Evolutionary conservation across 305 asterid species (phyloP).

Genomic region (Fraxinus sp.): DNA sequence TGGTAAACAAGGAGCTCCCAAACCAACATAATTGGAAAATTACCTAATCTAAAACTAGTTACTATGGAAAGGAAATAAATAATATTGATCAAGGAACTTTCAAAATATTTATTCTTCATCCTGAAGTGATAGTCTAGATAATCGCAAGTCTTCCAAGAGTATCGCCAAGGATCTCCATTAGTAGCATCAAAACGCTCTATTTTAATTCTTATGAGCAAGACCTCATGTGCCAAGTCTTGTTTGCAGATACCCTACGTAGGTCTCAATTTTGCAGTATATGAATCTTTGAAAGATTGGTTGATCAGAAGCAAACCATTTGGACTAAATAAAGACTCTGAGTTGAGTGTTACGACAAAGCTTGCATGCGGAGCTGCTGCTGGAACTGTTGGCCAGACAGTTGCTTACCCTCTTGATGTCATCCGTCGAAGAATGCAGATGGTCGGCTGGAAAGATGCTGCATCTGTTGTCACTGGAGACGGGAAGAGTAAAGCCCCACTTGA

Average conservation of each 20-base stretch:
- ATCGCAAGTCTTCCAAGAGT: not conserved
- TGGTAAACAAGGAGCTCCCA: not conserved
- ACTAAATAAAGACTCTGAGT: conserved; percentile 66
- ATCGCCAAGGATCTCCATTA: not conserved
- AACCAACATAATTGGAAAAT: not conserved
- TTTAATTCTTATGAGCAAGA: not conserved
- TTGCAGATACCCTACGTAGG: conserved; percentile 92
- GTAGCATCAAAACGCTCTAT: not conserved
- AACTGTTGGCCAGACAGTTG: conserved; percentile 91
- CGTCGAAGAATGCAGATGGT: conserved; percentile 98
- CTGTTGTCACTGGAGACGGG: conserved; percentile 75
- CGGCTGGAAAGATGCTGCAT: conserved; percentile 87
- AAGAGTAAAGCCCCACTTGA: conserved; percentile 59
- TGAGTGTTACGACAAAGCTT: conserved; percentile 78
- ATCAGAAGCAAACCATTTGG: conserved; percentile 56
- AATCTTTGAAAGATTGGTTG: conserved; percentile 88
- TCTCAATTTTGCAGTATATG: conserved; percentile 89
- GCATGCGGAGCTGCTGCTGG: conserved; percentile 95
- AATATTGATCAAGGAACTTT: not conserved
- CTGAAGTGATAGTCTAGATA: not conserved
- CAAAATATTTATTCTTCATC: not conserved
- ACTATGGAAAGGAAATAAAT: not conserved
- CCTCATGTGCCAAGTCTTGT: not conserved
- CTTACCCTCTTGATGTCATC: conserved; percentile 88
- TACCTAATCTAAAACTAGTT: not conserved